A percentile compares a stretch with the other conserved stretches of the same genome.
Conservation (phyloP, 192 early-diverging fungal genomes). For the Backusella westeae region DNA sequence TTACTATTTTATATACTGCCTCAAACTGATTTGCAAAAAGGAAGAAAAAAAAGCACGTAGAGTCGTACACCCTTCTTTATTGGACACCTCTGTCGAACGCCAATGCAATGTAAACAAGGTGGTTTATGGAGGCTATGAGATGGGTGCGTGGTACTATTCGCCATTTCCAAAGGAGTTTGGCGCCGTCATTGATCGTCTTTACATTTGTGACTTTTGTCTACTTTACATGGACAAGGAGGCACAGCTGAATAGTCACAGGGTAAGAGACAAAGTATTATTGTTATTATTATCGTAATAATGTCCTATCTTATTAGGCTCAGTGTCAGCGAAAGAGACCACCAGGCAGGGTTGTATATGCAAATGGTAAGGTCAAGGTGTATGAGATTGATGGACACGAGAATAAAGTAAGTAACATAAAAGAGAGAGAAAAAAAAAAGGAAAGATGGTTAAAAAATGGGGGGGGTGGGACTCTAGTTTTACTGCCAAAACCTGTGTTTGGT, state of each 20-base stretch:
- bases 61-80: slow-evolving; percentile 4
- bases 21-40: neutral
- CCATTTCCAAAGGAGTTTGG: slow-evolving; percentile 91
- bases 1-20: neutral
- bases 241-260: slow-evolving; percentile 63
- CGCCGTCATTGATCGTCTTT: slow-evolving; percentile 61
- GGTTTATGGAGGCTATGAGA: slow-evolving; percentile 78
- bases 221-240: slow-evolving; percentile 87
- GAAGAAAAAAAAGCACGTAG: slow-evolving; percentile 9
- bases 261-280: slow-evolving; percentile 28
- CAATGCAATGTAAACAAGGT: slow-evolving; percentile 47
- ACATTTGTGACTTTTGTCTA: slow-evolving; percentile 90
- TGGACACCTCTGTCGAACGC: slow-evolving; percentile 11
- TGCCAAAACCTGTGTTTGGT: slow-evolving; percentile 94
- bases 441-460: neutral
- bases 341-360: slow-evolving; percentile 80
- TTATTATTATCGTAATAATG: no score
- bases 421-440: neutral
- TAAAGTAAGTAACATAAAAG: slow-evolving; percentile 49
- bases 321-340: slow-evolving; percentile 68
- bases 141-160: slow-evolving; percentile 94
- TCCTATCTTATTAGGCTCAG: slow-evolving; percentile 33
- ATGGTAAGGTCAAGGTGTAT: slow-evolving; percentile 64
- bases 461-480: slow-evolving; percentile 59
- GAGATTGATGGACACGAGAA: slow-evolving; percentile 88